Percentiles rank a stretch among this genome's conserved stretches.
phyloP scores from a whole-genome alignment of 176 grass and related monocot species.

The Secale cereale region DNA sequence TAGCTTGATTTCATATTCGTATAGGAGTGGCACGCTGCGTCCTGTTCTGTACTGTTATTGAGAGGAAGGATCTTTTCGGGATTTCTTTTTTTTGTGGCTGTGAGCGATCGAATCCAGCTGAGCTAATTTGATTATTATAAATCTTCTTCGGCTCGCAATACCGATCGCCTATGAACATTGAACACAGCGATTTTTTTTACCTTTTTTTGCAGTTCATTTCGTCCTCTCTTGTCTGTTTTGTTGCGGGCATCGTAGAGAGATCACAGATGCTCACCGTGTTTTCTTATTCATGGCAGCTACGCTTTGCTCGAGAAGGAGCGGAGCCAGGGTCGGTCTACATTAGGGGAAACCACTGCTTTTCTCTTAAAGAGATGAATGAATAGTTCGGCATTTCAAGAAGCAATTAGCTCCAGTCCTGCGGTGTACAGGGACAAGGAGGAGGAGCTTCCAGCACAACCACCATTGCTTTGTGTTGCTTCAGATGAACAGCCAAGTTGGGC shows the following conservation, averaged over 20 bases:
- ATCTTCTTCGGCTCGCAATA: not conserved
- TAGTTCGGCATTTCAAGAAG: not conserved
- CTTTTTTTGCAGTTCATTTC: not conserved
- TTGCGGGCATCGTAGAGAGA: not conserved
- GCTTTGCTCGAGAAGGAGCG: not conserved
- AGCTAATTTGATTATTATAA: not conserved
- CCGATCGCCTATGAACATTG: not conserved
- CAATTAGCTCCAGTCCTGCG: not conserved
- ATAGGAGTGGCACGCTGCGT: not conserved
- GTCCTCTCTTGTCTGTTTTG: not conserved
- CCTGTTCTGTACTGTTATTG: not conserved
- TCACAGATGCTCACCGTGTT: not conserved
- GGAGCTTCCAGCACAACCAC: not conserved
- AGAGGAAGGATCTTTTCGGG: not conserved
- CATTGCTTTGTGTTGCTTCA: not conserved
- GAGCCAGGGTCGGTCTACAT: not conserved
- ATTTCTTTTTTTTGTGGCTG: not conserved
- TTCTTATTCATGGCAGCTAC: not conserved
- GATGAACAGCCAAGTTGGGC: slow-evolving; percentile 30
- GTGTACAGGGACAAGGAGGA: not conserved
- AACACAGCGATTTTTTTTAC: too few species aligned
- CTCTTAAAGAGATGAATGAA: not conserved
- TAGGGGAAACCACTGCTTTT: not conserved
- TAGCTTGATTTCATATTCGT: not conserved
- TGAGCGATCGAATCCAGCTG: not conserved